A percentile compares a stretch with the other conserved stretches of the same genome.
Evolutionary conservation across 2,329 filamentous ascomycete genomes (phyloP).

Genomic region (Colletotrichum eleusines): DNA sequence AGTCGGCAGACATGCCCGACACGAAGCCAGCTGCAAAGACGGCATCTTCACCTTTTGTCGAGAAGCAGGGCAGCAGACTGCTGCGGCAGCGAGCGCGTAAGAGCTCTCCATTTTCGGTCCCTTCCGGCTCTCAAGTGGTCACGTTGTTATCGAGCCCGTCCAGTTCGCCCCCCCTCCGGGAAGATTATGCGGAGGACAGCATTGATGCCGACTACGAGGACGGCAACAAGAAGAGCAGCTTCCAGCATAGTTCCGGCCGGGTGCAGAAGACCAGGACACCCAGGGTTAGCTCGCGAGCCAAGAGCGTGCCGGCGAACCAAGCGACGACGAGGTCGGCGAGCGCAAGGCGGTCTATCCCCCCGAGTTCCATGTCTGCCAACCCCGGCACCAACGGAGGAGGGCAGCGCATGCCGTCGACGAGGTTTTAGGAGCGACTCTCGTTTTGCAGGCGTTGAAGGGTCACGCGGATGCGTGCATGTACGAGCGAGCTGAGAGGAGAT

Average conservation of each 20-base stretch:
- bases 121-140: slow-evolving; percentile 50
- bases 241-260: slow-evolving; percentile 42
- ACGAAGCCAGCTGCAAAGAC: slow-evolving; percentile 41
- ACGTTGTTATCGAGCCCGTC: slow-evolving; percentile 47
- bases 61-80: slow-evolving; percentile 6
- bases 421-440: slow-evolving; percentile 19
- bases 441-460: neutral
- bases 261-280: slow-evolving; percentile 41
- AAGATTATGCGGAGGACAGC: slow-evolving; percentile 56
- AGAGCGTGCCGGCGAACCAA: slow-evolving; percentile 23
- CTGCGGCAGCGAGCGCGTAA: slow-evolving; percentile 2
- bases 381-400: neutral
- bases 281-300: slow-evolving; percentile 14
- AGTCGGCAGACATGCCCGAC: slow-evolving; percentile 43
- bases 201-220: slow-evolving; percentile 52
- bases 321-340: neutral
- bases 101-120: slow-evolving; percentile 45
- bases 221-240: slow-evolving; percentile 26
- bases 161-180: slow-evolving; percentile 44
- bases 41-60: slow-evolving; percentile 20
- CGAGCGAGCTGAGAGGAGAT: neutral
- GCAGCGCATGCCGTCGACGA: slow-evolving; percentile 19
- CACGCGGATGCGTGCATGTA: neutral
- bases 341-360: neutral
- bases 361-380: slow-evolving; percentile 18